These are phyloP conservation scores for Solanum piurae DNA, from an alignment of 257 asterid genomes.

Conservation along the genomic window DNA sequence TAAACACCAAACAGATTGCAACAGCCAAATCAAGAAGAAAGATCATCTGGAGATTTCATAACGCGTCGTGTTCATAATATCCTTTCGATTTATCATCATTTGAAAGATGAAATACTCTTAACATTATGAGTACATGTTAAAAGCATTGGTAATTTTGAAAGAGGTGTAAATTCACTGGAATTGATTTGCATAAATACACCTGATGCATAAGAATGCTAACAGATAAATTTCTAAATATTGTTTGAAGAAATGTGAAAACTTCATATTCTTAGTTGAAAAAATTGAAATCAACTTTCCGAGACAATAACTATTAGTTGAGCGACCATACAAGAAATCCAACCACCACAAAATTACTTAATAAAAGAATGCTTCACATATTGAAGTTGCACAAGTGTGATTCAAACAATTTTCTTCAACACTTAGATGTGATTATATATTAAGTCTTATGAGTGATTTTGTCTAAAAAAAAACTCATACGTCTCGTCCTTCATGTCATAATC, in stretches of 20 bases:
- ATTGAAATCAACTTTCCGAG: neutral
- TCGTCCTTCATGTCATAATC: neutral
- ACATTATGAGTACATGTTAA: neutral
- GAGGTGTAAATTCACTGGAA: neutral
- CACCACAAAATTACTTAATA: neutral
- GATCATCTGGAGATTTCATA: neutral
- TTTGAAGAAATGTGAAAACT: neutral
- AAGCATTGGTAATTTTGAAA: neutral
- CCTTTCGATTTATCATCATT: neutral
- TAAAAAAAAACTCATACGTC: neutral
- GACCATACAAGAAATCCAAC: neutral
- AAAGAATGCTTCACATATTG: neutral
- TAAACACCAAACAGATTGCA: slow-evolving; percentile 43
- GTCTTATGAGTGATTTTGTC: neutral
- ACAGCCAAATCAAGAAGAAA: neutral
- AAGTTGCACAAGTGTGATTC: neutral
- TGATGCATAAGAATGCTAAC: neutral
- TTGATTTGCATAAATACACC: neutral
- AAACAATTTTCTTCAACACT: neutral
- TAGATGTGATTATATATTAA: neutral
- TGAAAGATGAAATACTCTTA: neutral
- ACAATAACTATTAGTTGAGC: neutral
- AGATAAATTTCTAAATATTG: neutral
- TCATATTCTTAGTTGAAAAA: neutral
- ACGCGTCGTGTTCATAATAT: neutral